Base-by-base conservation (phyloP, 2,329 filamentous ascomycete species). In the Aspergillus sp. region DNA sequence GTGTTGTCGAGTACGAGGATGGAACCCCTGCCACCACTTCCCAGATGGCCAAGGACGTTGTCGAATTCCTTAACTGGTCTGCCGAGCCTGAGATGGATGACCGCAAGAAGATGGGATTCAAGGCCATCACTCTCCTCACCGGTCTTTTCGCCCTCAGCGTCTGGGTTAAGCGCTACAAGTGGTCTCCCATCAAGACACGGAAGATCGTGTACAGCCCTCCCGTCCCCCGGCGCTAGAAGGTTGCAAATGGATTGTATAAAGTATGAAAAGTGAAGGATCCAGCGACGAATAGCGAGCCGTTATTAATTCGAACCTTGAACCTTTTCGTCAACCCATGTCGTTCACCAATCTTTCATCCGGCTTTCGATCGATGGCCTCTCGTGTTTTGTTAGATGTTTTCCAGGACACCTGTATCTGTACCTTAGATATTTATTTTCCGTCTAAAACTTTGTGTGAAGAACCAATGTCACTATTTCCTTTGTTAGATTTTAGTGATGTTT, bases 161-260 rank as follows among this genome's bases (percentile, higher is more conserved):
- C 70, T 99, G 93, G 92, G 89, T 98, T 66, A 99, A 99, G 90
- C 88, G 93, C 82, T 99, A 99, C 88, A 99, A 98, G 87, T 99
- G 95, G 95, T 85, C 92, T 60, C 88, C 90, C 71, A 81, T 99
- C 78, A 99, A 99, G 89, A 89, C 92, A 70, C 89, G 95, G 74
- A 96, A 98, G 88, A 81, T 98, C 69, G 83, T 87, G 68, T 96
- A 96, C 81, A 89, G 87, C 75, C 90, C 91, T 63, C 91, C 91
- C 30, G 69, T 74, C 56, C 67, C 69, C 62, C 71, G 70, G 58
- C 72, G 71, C 62, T 73, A 65, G 71, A 68, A 53, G 30, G 62
- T 57, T 61, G 59, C 63, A 64, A 63, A 56, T 58, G 61, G 62
- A 66, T 64, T 63, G 60, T 68, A 66, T 71, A 63, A 66, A 62